Evolutionary conservation across 306 rosid genomes (phyloP), one percentile per base, ranked within the genome.

Genomic region (Oemleria cerasiformis): DNA sequence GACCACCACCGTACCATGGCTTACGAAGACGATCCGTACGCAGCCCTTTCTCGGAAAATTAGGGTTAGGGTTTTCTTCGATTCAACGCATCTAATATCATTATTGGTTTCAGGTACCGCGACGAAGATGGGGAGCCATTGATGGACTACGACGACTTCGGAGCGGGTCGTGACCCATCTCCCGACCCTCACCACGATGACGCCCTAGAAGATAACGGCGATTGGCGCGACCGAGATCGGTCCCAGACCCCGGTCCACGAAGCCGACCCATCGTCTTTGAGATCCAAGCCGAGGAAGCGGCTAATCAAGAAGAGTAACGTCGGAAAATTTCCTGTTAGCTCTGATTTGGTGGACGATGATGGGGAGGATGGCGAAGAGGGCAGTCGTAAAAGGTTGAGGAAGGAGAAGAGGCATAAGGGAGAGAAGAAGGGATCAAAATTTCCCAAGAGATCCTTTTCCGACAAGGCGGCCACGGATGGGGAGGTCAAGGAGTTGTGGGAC

Each of bases 401-500:
- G 84, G 97, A 89, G 76, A 92, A 88, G 83, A 79, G 88, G 82
- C 75, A 76, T 30, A 94, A 88, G 75, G 92, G 84, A 69, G 97
- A 94, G 67, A 90, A 79, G 75, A 82, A 71, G 38, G 88, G 82
- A 39, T 83, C 89, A 3, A 84, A 79, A 75, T 84, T 68, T 47
- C 43, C 89, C 0, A 88, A 75, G 87, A 88, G 83, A 79, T 86
- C 86, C 44, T 86, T 89, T 39, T 71, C 90, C 0, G 92, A 84
- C 15, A 89, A 88, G 75, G 87, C 80, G 13, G 83, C 87, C 59
- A 91, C 80, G 82, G 97, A 89, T 61, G 96, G 97, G 12, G 99
- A 95, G 77, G 99, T 95, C 72, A 85, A 86, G 72, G 99, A 95
- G 85, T 82, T 95, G 99, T 95, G 99, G 99, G 96, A 95, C 72